Evolutionary conservation across 2,329 filamentous ascomycete species (phyloP), one percentile per base, ranked within the genome.

Genomic region (Claviceps africana): DNA sequence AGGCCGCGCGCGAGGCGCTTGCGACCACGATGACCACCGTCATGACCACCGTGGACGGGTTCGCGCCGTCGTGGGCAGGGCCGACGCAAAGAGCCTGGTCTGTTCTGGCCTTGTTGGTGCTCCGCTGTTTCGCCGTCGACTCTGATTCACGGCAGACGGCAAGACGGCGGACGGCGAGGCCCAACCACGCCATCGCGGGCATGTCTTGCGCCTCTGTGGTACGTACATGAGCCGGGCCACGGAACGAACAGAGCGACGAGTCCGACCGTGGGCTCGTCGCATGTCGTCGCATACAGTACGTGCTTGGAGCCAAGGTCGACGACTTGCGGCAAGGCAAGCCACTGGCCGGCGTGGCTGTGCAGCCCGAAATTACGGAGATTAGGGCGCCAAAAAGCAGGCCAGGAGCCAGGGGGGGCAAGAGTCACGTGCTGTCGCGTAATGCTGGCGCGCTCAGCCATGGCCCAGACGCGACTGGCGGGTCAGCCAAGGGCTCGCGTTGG

Each of bases 351-450:
- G 33, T 33, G 13, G 46, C 46, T 22, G 8, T 22, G 33, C 21
- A 17, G 30, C 13, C 35, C 17, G 35, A n/a, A 15, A 37, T 37
- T 37, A 37, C 35, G n/a, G n/a, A n/a, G n/a, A n/a, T n/a, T n/a
- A n/a, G n/a, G n/a, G 35, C 35, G 35, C 35, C 3, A 6, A 37
- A n/a, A 11, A 35, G 35, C 3, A n/a, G 35, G 15, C 35, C 2
- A 37, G 7, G 17, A 37, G 15, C 35, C 35, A 25, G 25, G 25
- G 17, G 35, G 10, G n/a, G 15, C 17, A 10, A 11, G 4, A 6
- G 10, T 54, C 53, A 54, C 53, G 53, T 54, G 53, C 4, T 17
- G 9, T 15, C 49, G 53, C 50, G 53, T 42, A 13, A n/a, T 6
- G 13, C 39, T 51, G 49, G 49, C 33, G 48, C 25, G 9, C 25